Conservation (phyloP, 1,284 basidiomycete species). For the Irpex sp. region DNA sequence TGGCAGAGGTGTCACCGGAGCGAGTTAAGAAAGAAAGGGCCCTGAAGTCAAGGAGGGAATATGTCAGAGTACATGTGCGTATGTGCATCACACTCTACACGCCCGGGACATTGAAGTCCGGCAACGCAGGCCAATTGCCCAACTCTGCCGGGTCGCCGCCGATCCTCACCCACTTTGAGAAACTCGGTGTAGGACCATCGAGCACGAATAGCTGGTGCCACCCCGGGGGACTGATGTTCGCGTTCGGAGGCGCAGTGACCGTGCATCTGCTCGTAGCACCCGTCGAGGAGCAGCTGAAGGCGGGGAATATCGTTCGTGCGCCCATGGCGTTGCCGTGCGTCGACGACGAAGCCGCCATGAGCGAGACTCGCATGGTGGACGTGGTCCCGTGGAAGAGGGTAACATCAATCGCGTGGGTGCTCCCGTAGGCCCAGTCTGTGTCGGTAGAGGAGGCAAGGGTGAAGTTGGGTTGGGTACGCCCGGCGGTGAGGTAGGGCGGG, state of each 20-base stretch:
- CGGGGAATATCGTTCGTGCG: constrained; percentile 64
- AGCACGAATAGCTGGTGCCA: constrained; percentile 72
- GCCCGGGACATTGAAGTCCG: constrained; percentile 64
- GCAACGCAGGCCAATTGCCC: constrained; percentile 64
- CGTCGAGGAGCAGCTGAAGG: constrained; percentile 55
- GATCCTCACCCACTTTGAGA: constrained; percentile 68
- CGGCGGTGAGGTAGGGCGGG: constrained; percentile 67
- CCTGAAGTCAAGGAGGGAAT: too few species aligned
- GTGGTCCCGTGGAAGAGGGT: constrained; percentile 54
- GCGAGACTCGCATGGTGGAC: constrained; percentile 55
- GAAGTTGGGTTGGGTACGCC: constrained; percentile 54
- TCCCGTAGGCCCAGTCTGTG: constrained; percentile 60
- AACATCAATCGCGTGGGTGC: constrained; percentile 49
- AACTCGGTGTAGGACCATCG: constrained; percentile 71
- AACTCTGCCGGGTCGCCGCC: constrained; percentile 65
- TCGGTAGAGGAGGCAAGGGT: constrained; percentile 36
- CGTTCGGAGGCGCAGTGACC: constrained; percentile 66
- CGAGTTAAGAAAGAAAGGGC: too few species aligned
- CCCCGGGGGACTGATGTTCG: constrained; percentile 68
- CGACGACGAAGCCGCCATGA: constrained; percentile 66
- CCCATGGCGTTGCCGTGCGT: constrained; percentile 80
- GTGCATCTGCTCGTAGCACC: constrained; percentile 41
- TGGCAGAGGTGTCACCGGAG: too few species aligned
- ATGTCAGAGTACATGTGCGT: too few species aligned
- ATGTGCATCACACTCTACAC: constrained; percentile 16